Evolutionary conservation across 2,329 filamentous ascomycete genomes (phyloP), one percentile per base, ranked within the genome.

Genomic region (Calonectria pteridis): DNA sequence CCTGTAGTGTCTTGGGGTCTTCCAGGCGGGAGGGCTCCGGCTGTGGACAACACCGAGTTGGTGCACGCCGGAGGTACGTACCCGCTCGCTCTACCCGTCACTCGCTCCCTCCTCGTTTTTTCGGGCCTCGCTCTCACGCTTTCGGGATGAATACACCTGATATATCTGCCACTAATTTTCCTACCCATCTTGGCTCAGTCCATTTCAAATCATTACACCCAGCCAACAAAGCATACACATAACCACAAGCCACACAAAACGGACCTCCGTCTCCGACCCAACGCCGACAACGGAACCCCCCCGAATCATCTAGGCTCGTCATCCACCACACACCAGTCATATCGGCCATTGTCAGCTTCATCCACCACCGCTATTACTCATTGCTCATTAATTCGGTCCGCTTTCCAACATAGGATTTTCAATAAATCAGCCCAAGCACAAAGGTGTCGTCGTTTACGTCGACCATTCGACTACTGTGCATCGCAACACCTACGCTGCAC

Each of bases 171-270:
- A 37, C 63, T 33, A 26, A 43, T 14, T 40, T 66, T 63, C 72
- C 63, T 23, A 20, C 68, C 40, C 37, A 55, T 64, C 59, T 58
- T 58, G 53, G 50, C 50, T 29, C 58, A 29, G 28, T 40, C 63
- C 37, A 73, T 73, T 73, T 71, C 63, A 73, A 71, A 71, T 64
- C 70, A 72, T 72, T 65, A 64, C 14, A n/a, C 46, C 63, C 49
- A 68, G 64, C 55, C 35, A 35, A 58, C 35, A 65, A 33, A 58
- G 26, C 43, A 35, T 35, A 59, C 31, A 43, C 46, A 64, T 26
- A n/a, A 62, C 37, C 35, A 37, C 59, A 73, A 64, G 69, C 65
- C 55, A 46, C 46, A 26, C 13, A 43, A 50, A 46, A 53, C 62
- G 28, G 59, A 67, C 40, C 40, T 23, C 40, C 53, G 51, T 49